Conservation (phyloP, 768 basidiomycete genomes). For the Gautieria morchelliformis region DNA sequence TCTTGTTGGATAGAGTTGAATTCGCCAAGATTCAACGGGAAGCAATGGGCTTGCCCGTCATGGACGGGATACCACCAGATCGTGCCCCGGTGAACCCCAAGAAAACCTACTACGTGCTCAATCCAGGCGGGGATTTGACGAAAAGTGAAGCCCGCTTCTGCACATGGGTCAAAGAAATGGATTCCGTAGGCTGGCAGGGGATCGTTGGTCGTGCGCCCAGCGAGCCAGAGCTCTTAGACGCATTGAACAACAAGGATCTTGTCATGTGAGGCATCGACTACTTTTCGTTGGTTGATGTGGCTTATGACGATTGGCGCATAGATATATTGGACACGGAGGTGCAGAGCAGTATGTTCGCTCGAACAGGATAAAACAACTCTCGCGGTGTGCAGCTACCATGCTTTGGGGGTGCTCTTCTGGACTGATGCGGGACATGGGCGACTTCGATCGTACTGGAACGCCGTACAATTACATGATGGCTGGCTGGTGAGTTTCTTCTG, state of each 20-base stretch:
- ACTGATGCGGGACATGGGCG: slow-evolving; percentile 78
- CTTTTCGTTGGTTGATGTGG: neutral
- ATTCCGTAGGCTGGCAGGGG: slow-evolving; percentile 71
- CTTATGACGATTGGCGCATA: slow-evolving; percentile 21
- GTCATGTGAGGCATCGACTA: slow-evolving; percentile 58
- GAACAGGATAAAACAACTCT: slow-evolving; percentile 71
- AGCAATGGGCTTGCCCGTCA: slow-evolving; percentile 8
- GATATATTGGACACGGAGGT: slow-evolving; percentile 96
- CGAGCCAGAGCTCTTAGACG: slow-evolving; percentile 74
- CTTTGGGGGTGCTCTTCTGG: slow-evolving; percentile 99
- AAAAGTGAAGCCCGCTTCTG: slow-evolving; percentile 78
- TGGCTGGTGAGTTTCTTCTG: slow-evolving; percentile 57
- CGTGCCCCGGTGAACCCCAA: slow-evolving; percentile 51
- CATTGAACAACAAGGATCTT: slow-evolving; percentile 65
- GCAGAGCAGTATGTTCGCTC: slow-evolving; percentile 91
- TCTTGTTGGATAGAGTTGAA: slow-evolving; percentile 74
- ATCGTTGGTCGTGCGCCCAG: slow-evolving; percentile 65
- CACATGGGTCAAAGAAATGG: slow-evolving; percentile 69
- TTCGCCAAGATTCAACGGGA: slow-evolving; percentile 41
- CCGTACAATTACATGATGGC: slow-evolving; percentile 95
- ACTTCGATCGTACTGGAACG: slow-evolving; percentile 87
- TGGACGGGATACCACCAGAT: slow-evolving; percentile 22
- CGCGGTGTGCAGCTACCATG: slow-evolving; percentile 88
- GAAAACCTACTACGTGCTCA: slow-evolving; percentile 76
- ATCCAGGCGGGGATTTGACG: slow-evolving; percentile 84